Base-by-base conservation (phyloP, 352 stramenopile genomes). In the Globisporangium carolinianum region DNA sequence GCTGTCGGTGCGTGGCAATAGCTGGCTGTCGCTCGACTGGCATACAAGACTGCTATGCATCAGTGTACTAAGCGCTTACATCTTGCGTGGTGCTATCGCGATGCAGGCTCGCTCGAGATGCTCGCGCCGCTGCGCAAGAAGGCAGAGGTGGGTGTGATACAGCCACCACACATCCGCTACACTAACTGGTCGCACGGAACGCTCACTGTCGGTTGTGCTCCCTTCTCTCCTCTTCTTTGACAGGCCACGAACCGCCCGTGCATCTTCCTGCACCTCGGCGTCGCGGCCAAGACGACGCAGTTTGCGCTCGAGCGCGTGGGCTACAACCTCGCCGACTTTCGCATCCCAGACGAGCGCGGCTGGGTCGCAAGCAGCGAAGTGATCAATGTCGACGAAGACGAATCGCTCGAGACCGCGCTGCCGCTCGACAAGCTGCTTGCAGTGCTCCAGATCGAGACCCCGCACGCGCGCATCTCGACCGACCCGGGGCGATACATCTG, bases 401-500 rank as follows among this genome's bases (percentile, higher is more conserved):
- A 71, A n/a, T 53, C 71, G 4, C 66, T 90, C 32, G 51, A 60
- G 36, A 94, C 83, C 0, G 55, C 59, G 8, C 60, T 92, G 43
- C 79, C 81, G 14, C 58, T 94, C 9, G 76, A 83, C 0, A 67
- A 89, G 7, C 63, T 94, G 61, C 61, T 85, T 35, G 63, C 50
- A 38, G 63, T 51, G 32, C 57, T 88, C 57, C 62, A 71, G 51
- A 47, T 51, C 2, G 49, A 75, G 17, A 66, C 74, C 36, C 54
- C 71, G 39, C 65, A 64, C 14, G 60, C 82, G 8, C 55, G 37
- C 5, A 71, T 94, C 49, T 94, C 84, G 12, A 87, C 59, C 10
- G 79, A 94, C 59, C 82, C 82, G 1, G 84, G 84, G 6, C 71
- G 84, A 24, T 94, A 91, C 69, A 90, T 94, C 57, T 94, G 84